Conservation (phyloP, 75 land plant species). For the Ceratopteris richardii region DNA sequence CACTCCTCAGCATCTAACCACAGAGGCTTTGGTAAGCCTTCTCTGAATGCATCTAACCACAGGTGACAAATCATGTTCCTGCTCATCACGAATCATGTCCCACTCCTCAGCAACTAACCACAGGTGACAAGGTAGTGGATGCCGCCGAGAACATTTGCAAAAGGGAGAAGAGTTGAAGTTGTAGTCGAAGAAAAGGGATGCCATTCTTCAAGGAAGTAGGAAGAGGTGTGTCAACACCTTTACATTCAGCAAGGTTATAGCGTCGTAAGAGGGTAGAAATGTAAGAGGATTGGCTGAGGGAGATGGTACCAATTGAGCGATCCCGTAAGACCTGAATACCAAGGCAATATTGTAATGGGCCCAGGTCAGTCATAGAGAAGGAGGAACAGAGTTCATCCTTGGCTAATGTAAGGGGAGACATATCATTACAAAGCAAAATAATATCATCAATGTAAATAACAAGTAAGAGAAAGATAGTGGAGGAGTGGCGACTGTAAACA, state of each 20-base stretch:
- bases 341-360: constrained; percentile 1
- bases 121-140: neutral
- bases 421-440: neutral
- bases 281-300: neutral
- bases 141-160: neutral
- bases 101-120: neutral
- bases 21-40: too few relatives aligned
- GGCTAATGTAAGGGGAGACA: neutral
- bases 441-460: neutral
- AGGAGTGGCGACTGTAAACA: neutral
- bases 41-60: too few relatives aligned
- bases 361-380: neutral
- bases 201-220: neutral
- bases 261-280: neutral
- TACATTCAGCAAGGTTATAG: neutral
- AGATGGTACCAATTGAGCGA: neutral
- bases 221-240: neutral
- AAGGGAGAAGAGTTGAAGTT: neutral
- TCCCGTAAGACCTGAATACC: constrained; percentile 4
- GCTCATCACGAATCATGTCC: too few relatives aligned
- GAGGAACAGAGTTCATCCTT: neutral
- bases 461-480: too few relatives aligned
- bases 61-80: too few relatives aligned
- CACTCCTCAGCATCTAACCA: too few relatives aligned
- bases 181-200: neutral